Percentiles rank a stretch among this genome's conserved stretches.
Evolutionary conservation across 805 yeast species (phyloP).

Genomic region (Starmerella geochares): DNA sequence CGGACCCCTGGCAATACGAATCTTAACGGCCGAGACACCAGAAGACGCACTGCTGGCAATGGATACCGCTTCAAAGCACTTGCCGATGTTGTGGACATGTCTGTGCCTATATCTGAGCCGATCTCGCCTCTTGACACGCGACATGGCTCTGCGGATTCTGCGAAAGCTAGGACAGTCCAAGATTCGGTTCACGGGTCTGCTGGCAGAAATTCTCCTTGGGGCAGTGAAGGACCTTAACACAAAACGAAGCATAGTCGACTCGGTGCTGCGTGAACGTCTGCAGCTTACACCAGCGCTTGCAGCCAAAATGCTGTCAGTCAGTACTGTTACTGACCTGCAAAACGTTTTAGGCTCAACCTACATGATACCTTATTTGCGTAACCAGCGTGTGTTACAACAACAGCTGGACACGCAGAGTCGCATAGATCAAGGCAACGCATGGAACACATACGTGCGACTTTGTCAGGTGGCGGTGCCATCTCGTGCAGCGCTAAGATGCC

Average conservation of each 20-base stretch:
- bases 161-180: conserved; percentile 21
- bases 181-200: conserved; percentile 3
- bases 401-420: conserved; percentile 27
- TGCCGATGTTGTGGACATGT: conserved; percentile 26
- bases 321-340: conserved; percentile 9
- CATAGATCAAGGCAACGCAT: conserved; percentile 24
- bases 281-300: conserved; percentile 13
- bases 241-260: conserved; percentile 9
- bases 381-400: conserved; percentile 27
- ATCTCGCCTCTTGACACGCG: conserved; percentile 21
- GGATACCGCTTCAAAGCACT: conserved; percentile 9
- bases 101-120: conserved; percentile 21
- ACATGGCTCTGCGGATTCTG: conserved; percentile 16
- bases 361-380: conserved; percentile 1
- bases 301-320: conserved; percentile 10
- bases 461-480: conserved; percentile 18
- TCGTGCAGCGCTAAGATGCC: conserved; percentile 33
- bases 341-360: not conserved
- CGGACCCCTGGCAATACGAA: conserved; percentile 15
- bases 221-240: conserved; percentile 11
- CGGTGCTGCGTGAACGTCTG: conserved; percentile 11
- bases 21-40: conserved; percentile 13
- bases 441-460: conserved; percentile 30
- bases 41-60: conserved; percentile 16
- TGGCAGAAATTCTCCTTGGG: conserved; percentile 13